A percentile compares a stretch with the other conserved stretches of the same genome.
Evolutionary conservation across 306 rosid species (phyloP).

Genomic region (Neltuma alba): DNA sequence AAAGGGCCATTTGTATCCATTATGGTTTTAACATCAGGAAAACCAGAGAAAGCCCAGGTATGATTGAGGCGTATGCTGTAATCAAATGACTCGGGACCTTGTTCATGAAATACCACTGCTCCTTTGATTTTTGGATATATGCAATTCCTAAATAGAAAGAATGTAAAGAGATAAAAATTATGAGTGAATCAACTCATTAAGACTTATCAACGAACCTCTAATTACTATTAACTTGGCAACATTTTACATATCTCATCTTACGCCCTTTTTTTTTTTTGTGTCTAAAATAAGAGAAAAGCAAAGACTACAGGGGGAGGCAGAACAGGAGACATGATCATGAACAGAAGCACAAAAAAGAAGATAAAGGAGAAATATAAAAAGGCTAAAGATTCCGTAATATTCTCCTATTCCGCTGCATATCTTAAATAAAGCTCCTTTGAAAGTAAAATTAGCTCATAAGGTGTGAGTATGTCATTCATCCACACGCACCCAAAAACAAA

Average conservation of each 20-base stretch:
- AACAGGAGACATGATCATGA: neutral
- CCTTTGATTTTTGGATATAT: constrained; percentile 85
- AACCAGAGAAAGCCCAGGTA: constrained; percentile 98
- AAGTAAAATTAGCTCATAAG: constrained; percentile 15
- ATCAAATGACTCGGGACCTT: constrained; percentile 84
- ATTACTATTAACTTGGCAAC: neutral
- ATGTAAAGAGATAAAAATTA: constrained; percentile 32
- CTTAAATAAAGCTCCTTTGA: neutral
- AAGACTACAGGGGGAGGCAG: neutral
- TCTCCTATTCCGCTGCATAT: neutral
- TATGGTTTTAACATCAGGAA: constrained; percentile 87
- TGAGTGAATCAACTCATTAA: constrained; percentile 32
- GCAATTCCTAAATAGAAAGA: constrained; percentile 67
- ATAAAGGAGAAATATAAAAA: neutral
- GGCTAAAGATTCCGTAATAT: neutral
- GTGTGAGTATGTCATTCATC: neutral
- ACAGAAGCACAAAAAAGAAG: neutral
- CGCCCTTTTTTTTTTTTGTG: neutral
- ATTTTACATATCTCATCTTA: constrained; percentile 8
- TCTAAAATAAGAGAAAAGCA: neutral
- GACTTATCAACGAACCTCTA: constrained; percentile 22
- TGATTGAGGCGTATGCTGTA: constrained; percentile 97
- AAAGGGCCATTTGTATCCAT: constrained; percentile 96
- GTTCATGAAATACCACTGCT: constrained; percentile 84
- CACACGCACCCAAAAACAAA: neutral